phyloP scores from a whole-genome alignment of 2,329 filamentous ascomycete species.

The Sordariomycetes sp. region DNA sequence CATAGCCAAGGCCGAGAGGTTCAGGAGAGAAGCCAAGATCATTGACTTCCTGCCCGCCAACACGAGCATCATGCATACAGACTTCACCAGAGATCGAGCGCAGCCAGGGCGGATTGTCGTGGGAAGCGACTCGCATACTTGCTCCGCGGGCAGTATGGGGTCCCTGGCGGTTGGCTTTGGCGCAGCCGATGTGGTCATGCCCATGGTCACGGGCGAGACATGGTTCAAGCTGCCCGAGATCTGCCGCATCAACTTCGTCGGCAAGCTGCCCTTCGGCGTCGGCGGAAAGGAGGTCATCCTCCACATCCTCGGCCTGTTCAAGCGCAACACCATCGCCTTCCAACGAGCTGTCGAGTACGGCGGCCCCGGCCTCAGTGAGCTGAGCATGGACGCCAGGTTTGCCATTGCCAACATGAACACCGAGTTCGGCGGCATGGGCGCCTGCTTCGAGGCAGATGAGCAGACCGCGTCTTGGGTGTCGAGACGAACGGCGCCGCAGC shows the following conservation, averaged over 20 bases:
- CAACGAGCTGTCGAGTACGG: constrained; percentile 34
- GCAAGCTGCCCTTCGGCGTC: constrained; percentile 22
- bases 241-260: constrained; percentile 28
- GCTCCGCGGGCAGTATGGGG: constrained; percentile 29
- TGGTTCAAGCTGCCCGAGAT: constrained; percentile 36
- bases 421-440: constrained; percentile 29
- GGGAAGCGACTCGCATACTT: constrained; percentile 36
- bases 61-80: constrained; percentile 35
- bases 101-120: constrained; percentile 33
- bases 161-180: constrained; percentile 34
- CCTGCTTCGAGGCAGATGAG: constrained; percentile 27
- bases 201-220: constrained; percentile 33
- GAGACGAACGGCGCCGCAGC: constrained; percentile 15
- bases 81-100: constrained; percentile 31
- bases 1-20: constrained; percentile 24
- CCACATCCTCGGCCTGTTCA: constrained; percentile 30
- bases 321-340: constrained; percentile 33
- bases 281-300: constrained; percentile 37
- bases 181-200: constrained; percentile 32
- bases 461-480: constrained; percentile 22
- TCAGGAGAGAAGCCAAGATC: constrained; percentile 29
- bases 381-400: constrained; percentile 33
- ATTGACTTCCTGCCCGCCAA: constrained; percentile 19
- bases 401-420: constrained; percentile 38
- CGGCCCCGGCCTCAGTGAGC: constrained; percentile 26